Conservation (phyloP, 73 alveolate species). For the Breviolum minutum region DNA sequence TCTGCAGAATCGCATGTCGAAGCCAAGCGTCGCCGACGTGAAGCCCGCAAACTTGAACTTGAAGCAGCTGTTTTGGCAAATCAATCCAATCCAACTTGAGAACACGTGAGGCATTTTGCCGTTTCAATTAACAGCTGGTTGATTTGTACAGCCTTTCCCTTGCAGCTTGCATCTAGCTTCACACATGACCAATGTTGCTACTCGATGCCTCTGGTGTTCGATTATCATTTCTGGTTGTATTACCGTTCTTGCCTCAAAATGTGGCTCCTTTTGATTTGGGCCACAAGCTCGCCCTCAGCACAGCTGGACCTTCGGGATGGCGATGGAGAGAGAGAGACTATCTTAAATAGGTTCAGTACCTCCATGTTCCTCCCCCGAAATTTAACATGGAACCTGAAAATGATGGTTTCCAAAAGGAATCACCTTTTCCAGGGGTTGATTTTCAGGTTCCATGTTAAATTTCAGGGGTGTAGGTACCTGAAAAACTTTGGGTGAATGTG, state of each 20-base stretch:
- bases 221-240: background rate
- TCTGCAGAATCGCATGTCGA: constrained; percentile 11
- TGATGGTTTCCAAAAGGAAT: too few relatives aligned
- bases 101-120: constrained; percentile 14
- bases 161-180: background rate
- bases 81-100: background rate
- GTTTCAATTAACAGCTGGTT: background rate
- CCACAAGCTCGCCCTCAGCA: constrained; percentile 7
- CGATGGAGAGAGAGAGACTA: constrained; percentile 7
- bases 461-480: too few relatives aligned
- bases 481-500: too few relatives aligned
- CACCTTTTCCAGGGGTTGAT: too few relatives aligned
- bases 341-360: too few relatives aligned
- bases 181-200: background rate
- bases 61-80: constrained; percentile 7
- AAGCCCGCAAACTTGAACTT: constrained; percentile 20
- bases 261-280: background rate
- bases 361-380: too few relatives aligned
- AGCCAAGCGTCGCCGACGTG: background rate
- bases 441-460: too few relatives aligned
- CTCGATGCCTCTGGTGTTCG: too few relatives aligned
- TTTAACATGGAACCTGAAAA: too few relatives aligned
- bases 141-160: background rate
- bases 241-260: background rate
- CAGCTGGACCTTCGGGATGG: constrained; percentile 17